Evolutionary conservation across 768 basidiomycete genomes (phyloP), one percentile per base, ranked within the genome.

Genomic region (Amanita phalloides): DNA sequence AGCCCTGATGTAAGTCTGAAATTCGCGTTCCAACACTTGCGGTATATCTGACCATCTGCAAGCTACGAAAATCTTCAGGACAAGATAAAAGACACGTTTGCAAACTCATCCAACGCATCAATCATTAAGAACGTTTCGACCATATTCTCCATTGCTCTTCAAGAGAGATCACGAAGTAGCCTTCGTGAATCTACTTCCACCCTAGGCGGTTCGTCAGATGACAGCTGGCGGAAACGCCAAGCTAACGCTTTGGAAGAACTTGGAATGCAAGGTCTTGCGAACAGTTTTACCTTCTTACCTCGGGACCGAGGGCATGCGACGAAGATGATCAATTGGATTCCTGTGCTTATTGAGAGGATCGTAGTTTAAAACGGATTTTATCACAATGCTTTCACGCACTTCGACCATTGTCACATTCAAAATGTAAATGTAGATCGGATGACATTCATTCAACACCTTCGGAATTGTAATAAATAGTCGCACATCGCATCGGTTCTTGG

Each of bases 51-150:
- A 42, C 17, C 33, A 46, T 51, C 37, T 21, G 21, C 3, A 54
- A 91, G 90, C 14, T 90, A 86, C 55, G 88, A 90, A 38, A 76
- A 75, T 47, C 58, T 91, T 49, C 81, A 86, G 62, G 86, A 89
- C 53, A 79, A 78, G 54, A 79, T 91, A 60, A 81, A 78, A 57
- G 84, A 84, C 20, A 73, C 78, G 0, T 84, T 90, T 58, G 75
- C 82, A 14, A 82, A 75, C 53, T 81, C 84, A 3, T 80, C 84
- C 13, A 90, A 87, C 56, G 71, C 86, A 9, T 68, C 71, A 2
- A 83, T 90, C 58, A 78, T 90, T 53, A 74, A 74, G 37, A 76
- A 82, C 9, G 83, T 81, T 26, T 85, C 87, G n/a, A 81, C 73
- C 54, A 78, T 91, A 49, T 89, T 88, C 71, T 78, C 82, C 14